Base-by-base conservation (phyloP, 1,284 basidiomycete species). In the Ceratobasidium sp. region DNA sequence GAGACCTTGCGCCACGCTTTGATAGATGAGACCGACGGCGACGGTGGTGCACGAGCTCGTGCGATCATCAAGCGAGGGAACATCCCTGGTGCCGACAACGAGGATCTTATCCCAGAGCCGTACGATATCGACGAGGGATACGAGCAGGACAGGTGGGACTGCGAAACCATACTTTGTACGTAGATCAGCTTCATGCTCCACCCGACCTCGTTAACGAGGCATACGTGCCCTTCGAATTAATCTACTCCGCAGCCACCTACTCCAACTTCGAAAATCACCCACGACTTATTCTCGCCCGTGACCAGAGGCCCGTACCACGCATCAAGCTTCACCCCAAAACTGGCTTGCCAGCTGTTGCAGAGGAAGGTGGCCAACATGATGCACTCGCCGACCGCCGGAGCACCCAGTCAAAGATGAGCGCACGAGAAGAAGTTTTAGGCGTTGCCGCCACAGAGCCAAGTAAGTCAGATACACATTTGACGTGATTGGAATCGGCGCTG, bases 241-340 rank as follows among this genome's bases (percentile, higher is more conserved):
- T 33, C 36, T 64, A 28, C 23, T 49, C 74, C 54, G 18, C 78
- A 96, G 95, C 90, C n/a, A 97, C 95, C 0, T 95, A 95, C 79
- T 92, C 93, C 18, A 98, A 96, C 78, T 84, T 96, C 3, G 96
- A 96, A 79, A 98, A 98, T 78, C 95, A 97, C 79, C 95, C 95
- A 0, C 87, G 89, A 14, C 82, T 95, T 36, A 94, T 97, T 75
- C 86, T 88, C 25, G 86, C 88, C 33, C 84, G 88, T 44, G 84
- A 84, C 75, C 79, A 79, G 64, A 86, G 81, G 77, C 83, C 82
- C 23, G 83, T 85, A 0, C 83, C 87, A 0, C 90, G 87, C 78
- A 94, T 95, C 75, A 78, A 80, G 46, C 82, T 95, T 25, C 88
- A 95, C 78, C 83, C 86, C 0, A 87, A 86, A 76, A 94, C 92